Conservation (phyloP, 352 stramenopile genomes). For the Peronospora farinosa region DNA sequence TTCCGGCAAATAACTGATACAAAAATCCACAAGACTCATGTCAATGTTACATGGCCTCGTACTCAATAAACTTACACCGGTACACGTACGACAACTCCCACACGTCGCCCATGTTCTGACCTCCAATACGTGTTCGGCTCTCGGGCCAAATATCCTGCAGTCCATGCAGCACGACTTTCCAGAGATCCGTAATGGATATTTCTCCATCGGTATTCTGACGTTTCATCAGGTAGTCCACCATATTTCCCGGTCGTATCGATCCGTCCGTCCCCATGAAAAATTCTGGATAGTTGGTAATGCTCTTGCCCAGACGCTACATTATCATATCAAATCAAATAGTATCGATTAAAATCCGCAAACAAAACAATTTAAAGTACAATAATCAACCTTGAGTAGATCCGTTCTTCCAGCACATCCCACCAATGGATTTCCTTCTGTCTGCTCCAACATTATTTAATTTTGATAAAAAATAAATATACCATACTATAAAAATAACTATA, state of each 20-base stretch:
- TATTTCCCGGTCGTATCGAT: constrained; percentile 55
- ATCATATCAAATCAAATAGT: background rate
- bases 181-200: constrained; percentile 63
- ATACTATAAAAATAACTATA: background rate
- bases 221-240: constrained; percentile 71
- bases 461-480: background rate
- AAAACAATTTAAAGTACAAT: background rate
- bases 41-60: background rate
- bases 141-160: constrained; percentile 82
- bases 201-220: constrained; percentile 48
- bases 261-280: constrained; percentile 52
- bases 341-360: background rate
- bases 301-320: constrained; percentile 48
- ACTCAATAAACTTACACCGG: background rate
- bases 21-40: background rate
- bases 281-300: constrained; percentile 66
- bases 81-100: constrained; percentile 62
- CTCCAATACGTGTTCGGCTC: constrained; percentile 60
- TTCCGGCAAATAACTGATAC: constrained; percentile 39
- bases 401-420: constrained; percentile 66
- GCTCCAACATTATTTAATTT: constrained; percentile 1
- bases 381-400: constrained; percentile 60
- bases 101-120: constrained; percentile 81
- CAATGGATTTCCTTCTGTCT: constrained; percentile 60
- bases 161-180: constrained; percentile 74